phyloP scores from a whole-genome alignment of 768 basidiomycete species.

The Collybia mongolica region DNA sequence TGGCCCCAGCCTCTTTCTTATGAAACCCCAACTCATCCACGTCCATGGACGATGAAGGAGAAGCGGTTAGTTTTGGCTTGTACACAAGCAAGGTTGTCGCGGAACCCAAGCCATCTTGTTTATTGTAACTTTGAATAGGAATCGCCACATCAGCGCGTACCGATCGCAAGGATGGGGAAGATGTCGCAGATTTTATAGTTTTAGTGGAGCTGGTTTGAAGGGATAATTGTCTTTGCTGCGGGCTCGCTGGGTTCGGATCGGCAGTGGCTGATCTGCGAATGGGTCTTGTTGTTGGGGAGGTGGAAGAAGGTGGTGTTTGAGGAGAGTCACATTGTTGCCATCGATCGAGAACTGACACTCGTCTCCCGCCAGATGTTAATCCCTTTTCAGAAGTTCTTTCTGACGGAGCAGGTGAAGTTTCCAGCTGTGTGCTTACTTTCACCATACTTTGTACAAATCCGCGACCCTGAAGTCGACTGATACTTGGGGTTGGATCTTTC shows the following conservation, averaged over 20 bases:
- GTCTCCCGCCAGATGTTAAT: slow-evolving; percentile 31
- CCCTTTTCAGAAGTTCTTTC: slow-evolving; percentile 29
- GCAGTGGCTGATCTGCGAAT: slow-evolving; percentile 38
- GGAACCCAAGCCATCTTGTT: slow-evolving; percentile 53
- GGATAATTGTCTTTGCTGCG: slow-evolving; percentile 18
- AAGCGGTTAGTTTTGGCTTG: slow-evolving; percentile 46
- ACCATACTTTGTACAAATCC: slow-evolving; percentile 87
- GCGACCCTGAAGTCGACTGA: slow-evolving; percentile 79
- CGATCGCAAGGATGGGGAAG: slow-evolving; percentile 14
- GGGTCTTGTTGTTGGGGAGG: slow-evolving; percentile 40
- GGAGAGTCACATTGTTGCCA: slow-evolving; percentile 49
- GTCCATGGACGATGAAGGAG: slow-evolving; percentile 13
- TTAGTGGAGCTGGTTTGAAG: not conserved
- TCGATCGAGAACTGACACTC: slow-evolving; percentile 65
- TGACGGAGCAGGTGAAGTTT: slow-evolving; percentile 35
- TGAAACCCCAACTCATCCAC: slow-evolving; percentile 52
- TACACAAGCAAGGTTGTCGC: slow-evolving; percentile 74
- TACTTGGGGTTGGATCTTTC: slow-evolving; percentile 80
- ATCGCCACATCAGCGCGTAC: slow-evolving; percentile 2
- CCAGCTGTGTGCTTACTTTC: slow-evolving; percentile 59
- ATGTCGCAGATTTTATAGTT: slow-evolving; percentile 24
- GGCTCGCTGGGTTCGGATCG: slow-evolving; percentile 17
- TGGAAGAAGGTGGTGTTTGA: slow-evolving; percentile 28
- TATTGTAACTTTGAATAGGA: slow-evolving; percentile 3
- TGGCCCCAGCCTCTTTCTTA: slow-evolving; percentile 15